Conservation (phyloP, 164 flowering plant genomes). For the Saururus chinensis region DNA sequence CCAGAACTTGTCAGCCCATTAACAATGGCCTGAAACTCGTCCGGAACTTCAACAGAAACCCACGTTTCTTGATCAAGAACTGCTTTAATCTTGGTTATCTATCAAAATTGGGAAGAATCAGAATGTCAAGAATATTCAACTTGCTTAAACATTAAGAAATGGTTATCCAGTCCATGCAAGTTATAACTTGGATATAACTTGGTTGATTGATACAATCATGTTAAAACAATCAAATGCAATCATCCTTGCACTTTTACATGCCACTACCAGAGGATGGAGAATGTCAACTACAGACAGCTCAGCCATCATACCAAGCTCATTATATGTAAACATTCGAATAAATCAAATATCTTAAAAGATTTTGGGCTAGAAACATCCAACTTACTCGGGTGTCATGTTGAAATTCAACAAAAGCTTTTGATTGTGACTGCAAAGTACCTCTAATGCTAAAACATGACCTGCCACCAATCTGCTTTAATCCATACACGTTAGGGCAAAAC, state of each 20-base stretch:
- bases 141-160: not conserved
- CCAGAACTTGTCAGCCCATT: slow-evolving; percentile 36
- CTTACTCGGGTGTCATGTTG: slow-evolving; percentile 94
- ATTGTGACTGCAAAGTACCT: slow-evolving; percentile 91
- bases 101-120: slow-evolving; percentile 3
- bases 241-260: not conserved
- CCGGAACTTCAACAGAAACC: slow-evolving; percentile 90
- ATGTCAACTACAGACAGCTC: not conserved
- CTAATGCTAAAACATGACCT: slow-evolving; percentile 95
- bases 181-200: no score
- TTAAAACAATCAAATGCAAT: no score
- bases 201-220: no score
- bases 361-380: slow-evolving; percentile 3
- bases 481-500: not conserved
- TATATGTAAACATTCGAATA: no score
- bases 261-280: not conserved
- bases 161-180: not conserved
- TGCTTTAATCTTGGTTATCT: slow-evolving; percentile 90
- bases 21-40: slow-evolving; percentile 81
- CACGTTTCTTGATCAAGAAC: slow-evolving; percentile 99
- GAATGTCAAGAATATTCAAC: not conserved
- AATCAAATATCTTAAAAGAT: no score
- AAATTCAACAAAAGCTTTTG: slow-evolving; percentile 82
- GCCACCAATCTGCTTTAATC: slow-evolving; percentile 79
- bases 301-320: no score